Conservation (phyloP, 1,284 basidiomycete genomes). For the Ganoderma leucocontextum region DNA sequence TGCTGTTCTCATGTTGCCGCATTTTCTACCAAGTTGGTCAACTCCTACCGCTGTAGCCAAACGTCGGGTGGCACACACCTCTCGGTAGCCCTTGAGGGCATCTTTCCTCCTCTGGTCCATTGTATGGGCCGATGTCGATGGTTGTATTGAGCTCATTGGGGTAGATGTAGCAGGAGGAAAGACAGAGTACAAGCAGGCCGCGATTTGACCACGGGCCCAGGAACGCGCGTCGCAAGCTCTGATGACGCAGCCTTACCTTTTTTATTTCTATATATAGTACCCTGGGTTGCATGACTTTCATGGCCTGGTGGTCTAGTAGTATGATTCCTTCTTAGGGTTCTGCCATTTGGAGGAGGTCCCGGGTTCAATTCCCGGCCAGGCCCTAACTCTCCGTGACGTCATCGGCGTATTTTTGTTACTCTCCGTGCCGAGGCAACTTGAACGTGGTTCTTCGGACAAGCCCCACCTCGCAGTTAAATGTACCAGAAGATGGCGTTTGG, state of each 20-base stretch:
- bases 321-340: constrained; percentile 62
- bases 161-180: not conserved
- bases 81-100: constrained; percentile 40
- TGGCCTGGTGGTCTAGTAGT: constrained; percentile 78
- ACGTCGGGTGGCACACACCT: constrained; percentile 22
- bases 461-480: too few species aligned
- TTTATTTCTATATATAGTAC: too few species aligned
- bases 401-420: not conserved
- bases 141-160: constrained; percentile 38
- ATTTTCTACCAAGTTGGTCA: constrained; percentile 73
- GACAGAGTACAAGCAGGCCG: not conserved
- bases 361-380: constrained; percentile 88
- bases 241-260: constrained; percentile 37
- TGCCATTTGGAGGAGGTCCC: constrained; percentile 76
- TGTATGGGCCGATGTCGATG: constrained; percentile 37
- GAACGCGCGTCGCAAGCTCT: constrained; percentile 28
- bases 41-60: not conserved
- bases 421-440: not conserved
- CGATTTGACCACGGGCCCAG: not conserved
- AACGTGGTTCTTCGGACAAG: not conserved
- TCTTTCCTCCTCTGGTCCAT: constrained; percentile 41
- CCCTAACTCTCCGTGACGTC: too few species aligned
- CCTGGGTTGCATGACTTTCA: not conserved
- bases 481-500: too few species aligned
- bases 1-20: constrained; percentile 84